Base-by-base conservation (phyloP, 2,329 filamentous ascomycete genomes). In the Fusarium sacchari region DNA sequence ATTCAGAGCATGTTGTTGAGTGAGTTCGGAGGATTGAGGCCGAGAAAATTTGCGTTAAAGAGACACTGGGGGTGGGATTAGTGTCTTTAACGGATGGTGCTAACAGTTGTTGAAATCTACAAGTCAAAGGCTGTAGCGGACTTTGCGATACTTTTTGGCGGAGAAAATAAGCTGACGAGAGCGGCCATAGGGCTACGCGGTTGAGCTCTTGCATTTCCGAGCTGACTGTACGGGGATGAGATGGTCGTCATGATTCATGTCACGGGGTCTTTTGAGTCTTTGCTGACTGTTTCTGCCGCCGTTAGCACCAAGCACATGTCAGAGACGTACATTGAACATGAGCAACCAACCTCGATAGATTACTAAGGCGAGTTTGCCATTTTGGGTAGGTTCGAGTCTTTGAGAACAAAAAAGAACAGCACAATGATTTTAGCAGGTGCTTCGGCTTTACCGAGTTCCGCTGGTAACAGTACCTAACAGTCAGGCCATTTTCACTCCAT, bases 11-110 rank as follows among this genome's bases (percentile, higher is more conserved):
- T 64, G 56, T 60, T 50, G 67, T 68, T 64, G 68, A 66, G 61
- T 53, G 56, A 59, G 61, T 37, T 52, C 18, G 39, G 57, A 60
- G 57, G 46, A 47, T 37, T 58, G 52, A 63, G 49, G 42, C 52
- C n/a, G 73, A 42, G 58, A 78, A 78, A 78, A 73, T 78, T 78
- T 76, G 73, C 72, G 64, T 64, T 76, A 75, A 42, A 26, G 15
- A 22, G 49, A 77, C 74, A 39, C 32, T 53, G 32, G 70, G 75
- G 34, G 74, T 77, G 74, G 13, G 37, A 10, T 8, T 75, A 76
- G 65, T 30, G 5, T 10, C 18, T 18, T 18, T 7, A 59, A 44
- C 24, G 36, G 20, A 44, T 22, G 36, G 17, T 53, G 24, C 24
- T 15, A 37, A 26, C 32, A 53, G 49, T 8, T 50, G 17, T 22